phyloP scores from a whole-genome alignment of 2,329 filamentous ascomycete species.

The Nemania sp. region DNA sequence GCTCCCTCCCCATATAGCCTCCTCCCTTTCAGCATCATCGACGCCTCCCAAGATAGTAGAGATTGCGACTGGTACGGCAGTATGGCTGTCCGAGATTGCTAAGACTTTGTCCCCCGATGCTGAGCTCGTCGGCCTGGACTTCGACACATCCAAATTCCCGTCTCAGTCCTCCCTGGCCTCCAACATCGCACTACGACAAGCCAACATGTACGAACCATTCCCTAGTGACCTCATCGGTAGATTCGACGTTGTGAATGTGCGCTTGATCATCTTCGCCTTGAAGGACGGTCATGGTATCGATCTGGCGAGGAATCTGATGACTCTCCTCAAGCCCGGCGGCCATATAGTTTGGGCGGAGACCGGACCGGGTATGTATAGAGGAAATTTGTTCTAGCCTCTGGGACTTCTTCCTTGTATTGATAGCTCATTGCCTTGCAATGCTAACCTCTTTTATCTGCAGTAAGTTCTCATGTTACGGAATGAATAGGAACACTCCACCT shows the following conservation, averaged over 20 bases:
- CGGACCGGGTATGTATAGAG: slow-evolving; percentile 16
- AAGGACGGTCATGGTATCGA: slow-evolving; percentile 16
- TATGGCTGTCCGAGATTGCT: slow-evolving; percentile 20
- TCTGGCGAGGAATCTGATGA: slow-evolving; percentile 23
- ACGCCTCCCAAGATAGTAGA: slow-evolving; percentile 21
- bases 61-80: slow-evolving; percentile 21
- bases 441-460: background rate
- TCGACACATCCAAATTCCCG: slow-evolving; percentile 25
- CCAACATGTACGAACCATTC: slow-evolving; percentile 25
- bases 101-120: slow-evolving; percentile 17
- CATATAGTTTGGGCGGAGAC: slow-evolving; percentile 25
- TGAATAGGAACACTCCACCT: background rate
- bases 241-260: slow-evolving; percentile 29
- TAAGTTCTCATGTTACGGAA: background rate
- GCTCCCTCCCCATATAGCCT: slow-evolving; percentile 21
- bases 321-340: slow-evolving; percentile 25
- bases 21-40: background rate
- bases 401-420: background rate
- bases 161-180: background rate
- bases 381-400: too few relatives aligned
- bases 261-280: slow-evolving; percentile 24
- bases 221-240: slow-evolving; percentile 20
- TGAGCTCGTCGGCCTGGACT: slow-evolving; percentile 26
- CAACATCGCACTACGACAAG: slow-evolving; percentile 20
- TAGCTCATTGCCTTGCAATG: too few relatives aligned